These are phyloP conservation scores for Xylariaceae sp. DNA, from an alignment of 2,329 filamentous ascomycete species.

Conservation along the genomic window DNA sequence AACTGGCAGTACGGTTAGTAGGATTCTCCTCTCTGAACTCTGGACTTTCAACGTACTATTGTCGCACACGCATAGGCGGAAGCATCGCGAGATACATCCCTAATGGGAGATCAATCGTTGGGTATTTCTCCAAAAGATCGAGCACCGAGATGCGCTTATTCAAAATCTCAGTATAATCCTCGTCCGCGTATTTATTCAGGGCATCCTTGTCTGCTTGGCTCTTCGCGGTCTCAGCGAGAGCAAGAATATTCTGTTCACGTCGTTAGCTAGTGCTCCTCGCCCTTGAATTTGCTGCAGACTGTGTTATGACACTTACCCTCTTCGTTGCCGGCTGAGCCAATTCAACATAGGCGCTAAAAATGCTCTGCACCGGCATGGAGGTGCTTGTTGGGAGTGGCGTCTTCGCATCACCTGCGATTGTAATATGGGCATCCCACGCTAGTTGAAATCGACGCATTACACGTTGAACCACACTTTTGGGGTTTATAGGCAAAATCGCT, in stretches of 20 bases:
- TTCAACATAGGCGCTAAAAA: slow-evolving; percentile 75
- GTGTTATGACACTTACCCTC: slow-evolving; percentile 50
- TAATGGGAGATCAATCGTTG: slow-evolving; percentile 65
- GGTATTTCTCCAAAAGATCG: slow-evolving; percentile 71
- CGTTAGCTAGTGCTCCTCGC: slow-evolving; percentile 25
- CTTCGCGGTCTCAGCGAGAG: slow-evolving; percentile 39
- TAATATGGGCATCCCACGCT: slow-evolving; percentile 71
- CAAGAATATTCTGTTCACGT: slow-evolving; percentile 45
- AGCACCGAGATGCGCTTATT: slow-evolving; percentile 68
- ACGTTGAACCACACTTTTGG: slow-evolving; percentile 63
- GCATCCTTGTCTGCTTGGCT: slow-evolving; percentile 40
- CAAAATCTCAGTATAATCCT: slow-evolving; percentile 53
- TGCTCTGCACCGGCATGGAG: slow-evolving; percentile 65
- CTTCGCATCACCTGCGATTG: slow-evolving; percentile 59
- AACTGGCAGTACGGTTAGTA: slow-evolving; percentile 46
- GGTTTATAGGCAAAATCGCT: slow-evolving; percentile 74
- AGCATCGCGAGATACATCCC: slow-evolving; percentile 73
- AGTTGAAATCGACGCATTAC: slow-evolving; percentile 70
- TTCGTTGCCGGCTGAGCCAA: slow-evolving; percentile 74
- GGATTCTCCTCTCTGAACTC: background rate
- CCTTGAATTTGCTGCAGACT: background rate
- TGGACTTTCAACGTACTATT: slow-evolving; percentile 64
- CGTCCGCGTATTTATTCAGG: slow-evolving; percentile 55
- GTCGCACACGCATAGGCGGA: slow-evolving; percentile 77
- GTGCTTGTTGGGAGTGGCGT: slow-evolving; percentile 60